These are phyloP conservation scores for Saksenaea vasiformis DNA, from an alignment of 371 early-diverging fungal genomes.

Conservation along the genomic window DNA sequence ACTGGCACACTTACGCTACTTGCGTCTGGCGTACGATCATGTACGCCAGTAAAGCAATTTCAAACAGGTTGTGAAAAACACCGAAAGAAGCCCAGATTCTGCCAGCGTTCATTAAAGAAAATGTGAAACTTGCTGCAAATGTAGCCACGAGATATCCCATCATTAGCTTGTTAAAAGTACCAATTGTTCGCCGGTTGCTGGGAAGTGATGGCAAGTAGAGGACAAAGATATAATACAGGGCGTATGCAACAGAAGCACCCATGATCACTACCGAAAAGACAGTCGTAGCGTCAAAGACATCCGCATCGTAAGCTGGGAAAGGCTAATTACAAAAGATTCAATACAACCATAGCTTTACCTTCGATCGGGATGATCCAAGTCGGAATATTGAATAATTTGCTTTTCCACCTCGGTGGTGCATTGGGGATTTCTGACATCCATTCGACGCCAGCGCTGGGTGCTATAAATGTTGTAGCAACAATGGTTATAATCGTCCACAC, in stretches of 20 bases:
- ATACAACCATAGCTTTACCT: slow-evolving; percentile 11
- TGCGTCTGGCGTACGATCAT: slow-evolving; percentile 19
- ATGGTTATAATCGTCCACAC: background rate
- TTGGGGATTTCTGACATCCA: slow-evolving; percentile 25
- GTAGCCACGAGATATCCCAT: slow-evolving; percentile 43
- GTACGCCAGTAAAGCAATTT: slow-evolving; percentile 35
- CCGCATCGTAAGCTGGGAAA: slow-evolving; percentile 18
- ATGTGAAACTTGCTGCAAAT: slow-evolving; percentile 32
- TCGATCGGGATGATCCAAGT: slow-evolving; percentile 31
- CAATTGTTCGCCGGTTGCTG: slow-evolving; percentile 9
- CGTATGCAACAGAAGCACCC: slow-evolving; percentile 11
- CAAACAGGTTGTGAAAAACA: slow-evolving; percentile 49
- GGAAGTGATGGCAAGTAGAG: slow-evolving; percentile 12
- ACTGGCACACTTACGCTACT: background rate
- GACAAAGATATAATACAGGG: slow-evolving; percentile 11
- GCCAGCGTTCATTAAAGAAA: slow-evolving; percentile 45
- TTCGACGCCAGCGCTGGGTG: slow-evolving; percentile 11
- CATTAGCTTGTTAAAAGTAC: slow-evolving; percentile 34
- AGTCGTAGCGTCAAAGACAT: slow-evolving; percentile 23
- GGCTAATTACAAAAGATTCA: background rate
- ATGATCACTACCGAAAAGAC: slow-evolving; percentile 23
- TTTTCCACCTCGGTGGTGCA: slow-evolving; percentile 18
- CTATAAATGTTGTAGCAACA: background rate
- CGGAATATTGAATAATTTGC: slow-evolving; percentile 25
- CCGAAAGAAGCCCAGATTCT: slow-evolving; percentile 55